These are phyloP conservation scores for Aurantiochytrium sp. DNA, from an alignment of 108 stramenopile species.

Conservation along the genomic window DNA sequence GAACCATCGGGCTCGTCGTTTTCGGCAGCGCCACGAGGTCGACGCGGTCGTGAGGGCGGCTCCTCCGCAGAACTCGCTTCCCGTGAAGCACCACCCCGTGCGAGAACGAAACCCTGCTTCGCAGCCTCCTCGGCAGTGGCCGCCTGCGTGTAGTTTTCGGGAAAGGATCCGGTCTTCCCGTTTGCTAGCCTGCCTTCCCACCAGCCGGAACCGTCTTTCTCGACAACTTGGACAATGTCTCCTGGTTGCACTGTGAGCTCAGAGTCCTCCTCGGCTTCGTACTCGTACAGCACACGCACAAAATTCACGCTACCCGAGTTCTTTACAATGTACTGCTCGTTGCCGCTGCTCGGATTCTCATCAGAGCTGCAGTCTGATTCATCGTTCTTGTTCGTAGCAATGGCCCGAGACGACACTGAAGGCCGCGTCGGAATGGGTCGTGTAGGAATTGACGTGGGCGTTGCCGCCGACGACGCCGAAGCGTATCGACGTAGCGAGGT, in stretches of 20 bases:
- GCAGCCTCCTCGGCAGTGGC: not conserved
- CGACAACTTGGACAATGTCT: not conserved
- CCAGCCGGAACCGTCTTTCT: slow-evolving; percentile 26
- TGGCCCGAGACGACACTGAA: too few species aligned
- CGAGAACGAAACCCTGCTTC: not conserved
- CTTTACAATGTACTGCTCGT: not conserved
- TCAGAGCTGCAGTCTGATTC: not conserved
- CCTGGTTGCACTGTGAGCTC: not conserved
- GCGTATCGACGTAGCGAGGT: too few species aligned
- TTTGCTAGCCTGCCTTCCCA: slow-evolving; percentile 12
- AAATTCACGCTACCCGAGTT: not conserved
- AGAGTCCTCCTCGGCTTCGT: slow-evolving; percentile 12
- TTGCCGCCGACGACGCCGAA: too few species aligned
- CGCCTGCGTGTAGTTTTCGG: not conserved
- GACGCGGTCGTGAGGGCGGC: too few species aligned
- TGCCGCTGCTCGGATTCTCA: too few species aligned
- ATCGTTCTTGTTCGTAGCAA: not conserved
- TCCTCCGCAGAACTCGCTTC: too few species aligned
- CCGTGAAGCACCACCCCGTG: too few species aligned
- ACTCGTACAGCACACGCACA: slow-evolving; percentile 4
- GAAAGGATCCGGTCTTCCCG: not conserved
- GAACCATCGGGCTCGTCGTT: too few species aligned
- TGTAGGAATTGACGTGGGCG: too few species aligned
- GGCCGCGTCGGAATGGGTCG: too few species aligned
- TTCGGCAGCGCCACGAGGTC: too few species aligned